Evolutionary conservation across 345 rosid genomes (phyloP).

Genomic region (Eucalyptus sp.): DNA sequence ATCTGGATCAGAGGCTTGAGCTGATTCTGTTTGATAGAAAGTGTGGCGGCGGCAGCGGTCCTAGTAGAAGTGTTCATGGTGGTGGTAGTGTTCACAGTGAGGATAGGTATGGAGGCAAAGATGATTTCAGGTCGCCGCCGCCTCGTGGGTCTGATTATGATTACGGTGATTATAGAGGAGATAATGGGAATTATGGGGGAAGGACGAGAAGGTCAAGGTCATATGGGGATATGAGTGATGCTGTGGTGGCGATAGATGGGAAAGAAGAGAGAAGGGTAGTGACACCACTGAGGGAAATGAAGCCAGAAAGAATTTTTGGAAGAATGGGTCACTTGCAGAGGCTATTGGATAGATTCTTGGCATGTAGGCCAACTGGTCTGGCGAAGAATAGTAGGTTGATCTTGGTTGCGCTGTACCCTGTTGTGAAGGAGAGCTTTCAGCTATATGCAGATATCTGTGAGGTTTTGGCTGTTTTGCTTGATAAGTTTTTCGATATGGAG

Average conservation of each 20-base stretch:
- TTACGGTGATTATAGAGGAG: slow-evolving; percentile 9
- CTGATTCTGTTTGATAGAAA: slow-evolving; percentile 50
- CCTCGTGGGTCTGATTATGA: slow-evolving; percentile 29
- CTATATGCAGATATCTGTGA: slow-evolving; percentile 74
- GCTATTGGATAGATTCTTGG: slow-evolving; percentile 60
- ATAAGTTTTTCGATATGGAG: slow-evolving; percentile 80
- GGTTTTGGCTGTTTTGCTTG: slow-evolving; percentile 72
- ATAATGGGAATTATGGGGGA: slow-evolving; percentile 15
- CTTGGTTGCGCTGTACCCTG: slow-evolving; percentile 49
- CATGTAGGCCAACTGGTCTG: slow-evolving; percentile 63
- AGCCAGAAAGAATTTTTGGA: slow-evolving; percentile 58
- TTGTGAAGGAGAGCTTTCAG: slow-evolving; percentile 82
- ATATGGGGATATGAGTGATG: slow-evolving; percentile 63
- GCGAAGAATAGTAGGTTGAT: slow-evolving; percentile 75
- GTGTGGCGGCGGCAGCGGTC: slow-evolving; percentile 1
- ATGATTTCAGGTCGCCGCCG: slow-evolving; percentile 67
- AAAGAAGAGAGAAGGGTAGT: slow-evolving; percentile 46
- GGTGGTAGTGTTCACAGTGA: slow-evolving; percentile 20
- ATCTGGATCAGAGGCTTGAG: slow-evolving; percentile 71
- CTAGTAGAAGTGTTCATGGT: slow-evolving; percentile 13
- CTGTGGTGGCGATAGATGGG: slow-evolving; percentile 33
- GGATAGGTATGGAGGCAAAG: slow-evolving; percentile 26
- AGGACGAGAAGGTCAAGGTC: slow-evolving; percentile 56
- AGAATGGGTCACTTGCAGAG: slow-evolving; percentile 59
- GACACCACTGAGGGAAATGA: slow-evolving; percentile 75